A percentile compares a stretch with the other conserved stretches of the same genome.
Evolutionary conservation across 768 basidiomycete genomes (phyloP).

Genomic region (Omphalotus guepiniiformis): DNA sequence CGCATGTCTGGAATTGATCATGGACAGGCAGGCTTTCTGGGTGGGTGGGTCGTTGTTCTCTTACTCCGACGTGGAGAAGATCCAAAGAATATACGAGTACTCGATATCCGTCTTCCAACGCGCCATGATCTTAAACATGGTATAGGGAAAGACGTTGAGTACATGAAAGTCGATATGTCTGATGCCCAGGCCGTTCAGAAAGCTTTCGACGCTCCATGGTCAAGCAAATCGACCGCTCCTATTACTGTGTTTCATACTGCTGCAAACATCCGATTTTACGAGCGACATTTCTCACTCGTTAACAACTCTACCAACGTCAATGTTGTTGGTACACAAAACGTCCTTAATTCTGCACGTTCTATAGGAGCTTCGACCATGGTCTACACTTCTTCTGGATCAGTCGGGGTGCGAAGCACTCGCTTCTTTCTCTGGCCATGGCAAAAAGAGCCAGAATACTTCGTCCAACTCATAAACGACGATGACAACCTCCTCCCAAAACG

Average conservation of each 20-base stretch:
- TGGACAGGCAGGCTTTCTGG: slow-evolving; percentile 64
- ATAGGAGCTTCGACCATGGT: slow-evolving; percentile 56
- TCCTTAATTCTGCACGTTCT: slow-evolving; percentile 52
- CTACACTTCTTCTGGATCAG: slow-evolving; percentile 72
- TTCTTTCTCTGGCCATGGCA: slow-evolving; percentile 80
- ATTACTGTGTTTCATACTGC: slow-evolving; percentile 76
- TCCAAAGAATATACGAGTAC: slow-evolving; percentile 54
- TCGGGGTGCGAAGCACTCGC: slow-evolving; percentile 51
- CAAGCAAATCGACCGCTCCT: slow-evolving; percentile 25
- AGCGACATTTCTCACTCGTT: slow-evolving; percentile 49
- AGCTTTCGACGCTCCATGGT: slow-evolving; percentile 66
- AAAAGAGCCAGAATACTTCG: slow-evolving; percentile 46
- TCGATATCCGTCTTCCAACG: slow-evolving; percentile 63
- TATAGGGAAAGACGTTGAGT: slow-evolving; percentile 47
- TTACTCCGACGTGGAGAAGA: slow-evolving; percentile 70
- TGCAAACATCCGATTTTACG: slow-evolving; percentile 76
- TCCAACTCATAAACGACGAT: slow-evolving; percentile 64
- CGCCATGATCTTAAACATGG: slow-evolving; percentile 55
- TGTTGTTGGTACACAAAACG: slow-evolving; percentile 61
- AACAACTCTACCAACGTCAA: slow-evolving; percentile 59
- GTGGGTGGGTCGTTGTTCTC: slow-evolving; percentile 73
- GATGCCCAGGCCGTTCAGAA: slow-evolving; percentile 47
- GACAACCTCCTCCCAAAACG: slow-evolving; percentile 45
- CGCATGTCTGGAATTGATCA: not conserved
- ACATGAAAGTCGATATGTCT: slow-evolving; percentile 55